These are phyloP conservation scores for Strobilomyces confusus DNA, from an alignment of 768 basidiomycete genomes.

Conservation along the genomic window DNA sequence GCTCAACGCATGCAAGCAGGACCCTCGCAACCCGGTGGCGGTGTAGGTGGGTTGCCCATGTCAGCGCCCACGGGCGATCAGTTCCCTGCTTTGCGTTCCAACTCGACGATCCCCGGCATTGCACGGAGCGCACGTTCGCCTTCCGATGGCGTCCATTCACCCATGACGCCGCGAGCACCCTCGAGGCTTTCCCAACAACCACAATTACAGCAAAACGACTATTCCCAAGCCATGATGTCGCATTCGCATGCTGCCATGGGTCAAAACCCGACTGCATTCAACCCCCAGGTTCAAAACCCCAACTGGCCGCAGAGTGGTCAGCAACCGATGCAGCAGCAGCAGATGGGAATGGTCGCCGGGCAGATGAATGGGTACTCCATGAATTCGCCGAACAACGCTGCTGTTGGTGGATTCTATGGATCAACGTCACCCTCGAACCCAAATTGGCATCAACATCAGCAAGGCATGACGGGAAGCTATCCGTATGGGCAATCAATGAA, in stretches of 20 bases:
- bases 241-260: slow-evolving; percentile 32
- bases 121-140: slow-evolving; percentile 73
- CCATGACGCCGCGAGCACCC: slow-evolving; percentile 37
- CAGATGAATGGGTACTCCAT: slow-evolving; percentile 35
- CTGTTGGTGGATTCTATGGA: slow-evolving; percentile 23
- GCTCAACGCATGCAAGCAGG: slow-evolving; percentile 46
- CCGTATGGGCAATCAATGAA: slow-evolving; percentile 27
- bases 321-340: slow-evolving; percentile 46
- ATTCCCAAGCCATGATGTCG: slow-evolving; percentile 36
- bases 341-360: slow-evolving; percentile 31
- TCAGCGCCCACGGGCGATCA: slow-evolving; percentile 37
- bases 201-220: slow-evolving; percentile 46
- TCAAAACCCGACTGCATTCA: slow-evolving; percentile 23
- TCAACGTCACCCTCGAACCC: slow-evolving; percentile 23
- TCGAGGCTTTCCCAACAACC: slow-evolving; percentile 38
- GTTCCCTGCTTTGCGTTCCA: slow-evolving; percentile 54
- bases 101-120: slow-evolving; percentile 65
- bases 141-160: slow-evolving; percentile 54
- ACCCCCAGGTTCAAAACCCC: slow-evolving; percentile 38
- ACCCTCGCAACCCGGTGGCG: slow-evolving; percentile 26
- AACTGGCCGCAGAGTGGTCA: slow-evolving; percentile 54
- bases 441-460: slow-evolving; percentile 28
- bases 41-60: slow-evolving; percentile 39
- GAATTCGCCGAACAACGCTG: slow-evolving; percentile 37
- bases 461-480: slow-evolving; percentile 28